Percentiles rank a stretch among this genome's conserved stretches.
These are phyloP conservation scores for Fonsecaea erecta DNA, from an alignment of 2,329 filamentous ascomycete genomes.

Conservation along the genomic window DNA sequence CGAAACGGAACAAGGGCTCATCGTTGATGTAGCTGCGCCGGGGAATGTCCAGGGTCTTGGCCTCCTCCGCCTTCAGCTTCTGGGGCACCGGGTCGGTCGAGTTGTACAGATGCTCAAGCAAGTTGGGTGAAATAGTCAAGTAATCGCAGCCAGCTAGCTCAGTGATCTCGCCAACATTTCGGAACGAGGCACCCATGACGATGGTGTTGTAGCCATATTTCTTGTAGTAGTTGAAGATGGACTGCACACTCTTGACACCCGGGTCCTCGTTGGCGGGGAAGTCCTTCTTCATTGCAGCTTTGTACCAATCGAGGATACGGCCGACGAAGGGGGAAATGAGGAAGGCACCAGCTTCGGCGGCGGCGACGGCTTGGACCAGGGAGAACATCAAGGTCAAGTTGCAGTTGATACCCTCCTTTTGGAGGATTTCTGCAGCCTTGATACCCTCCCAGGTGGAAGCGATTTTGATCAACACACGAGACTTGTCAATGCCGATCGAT, in stretches of 20 bases:
- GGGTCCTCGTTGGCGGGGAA: constrained; percentile 90
- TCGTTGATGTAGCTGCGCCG: constrained; percentile 90
- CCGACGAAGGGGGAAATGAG: constrained; percentile 99
- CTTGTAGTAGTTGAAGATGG: constrained; percentile 99
- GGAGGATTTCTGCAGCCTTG: constrained; percentile 95
- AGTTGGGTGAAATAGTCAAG: constrained; percentile 93
- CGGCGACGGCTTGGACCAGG: constrained; percentile 87
- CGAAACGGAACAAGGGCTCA: constrained; percentile 92
- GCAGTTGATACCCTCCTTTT: constrained; percentile 94
- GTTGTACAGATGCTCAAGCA: constrained; percentile 93
- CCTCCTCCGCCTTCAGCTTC: constrained; percentile 80
- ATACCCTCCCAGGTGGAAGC: constrained; percentile 99
- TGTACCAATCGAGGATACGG: constrained; percentile 99
- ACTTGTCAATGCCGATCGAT: constrained; percentile 86
- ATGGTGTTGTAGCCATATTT: constrained; percentile 99
- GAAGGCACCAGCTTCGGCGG: constrained; percentile 92
- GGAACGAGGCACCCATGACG: constrained; percentile 99
- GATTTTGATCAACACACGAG: constrained; percentile 96
- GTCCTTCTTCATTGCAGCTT: constrained; percentile 92
- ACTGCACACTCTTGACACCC: constrained; percentile 89
- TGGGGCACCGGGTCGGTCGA: constrained; percentile 79
- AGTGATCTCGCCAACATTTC: constrained; percentile 93
- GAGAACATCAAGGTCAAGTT: constrained; percentile 99
- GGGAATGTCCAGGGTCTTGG: constrained; percentile 72
- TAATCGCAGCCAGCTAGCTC: constrained; percentile 99